Evolutionary conservation across 768 basidiomycete genomes (phyloP).

Genomic region (Clavulina sp.): DNA sequence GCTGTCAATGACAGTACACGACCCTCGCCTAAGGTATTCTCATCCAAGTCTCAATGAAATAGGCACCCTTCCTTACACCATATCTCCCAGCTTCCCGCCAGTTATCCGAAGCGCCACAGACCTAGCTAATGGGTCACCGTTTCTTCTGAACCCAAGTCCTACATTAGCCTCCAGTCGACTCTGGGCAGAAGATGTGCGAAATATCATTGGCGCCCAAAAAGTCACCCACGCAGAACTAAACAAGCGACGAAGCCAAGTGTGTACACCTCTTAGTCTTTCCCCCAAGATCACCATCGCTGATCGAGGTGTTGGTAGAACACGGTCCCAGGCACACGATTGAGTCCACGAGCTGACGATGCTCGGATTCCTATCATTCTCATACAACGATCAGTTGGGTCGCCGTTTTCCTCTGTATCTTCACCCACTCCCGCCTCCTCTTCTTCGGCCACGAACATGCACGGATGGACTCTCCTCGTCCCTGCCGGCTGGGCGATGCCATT

Average conservation of each 20-base stretch:
- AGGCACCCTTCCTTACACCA: too few species aligned
- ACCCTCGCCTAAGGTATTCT: constrained; percentile 86
- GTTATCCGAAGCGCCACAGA: too few species aligned
- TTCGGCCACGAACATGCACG: constrained; percentile 34
- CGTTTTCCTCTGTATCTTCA: neutral
- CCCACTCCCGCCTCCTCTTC: constrained; percentile 13
- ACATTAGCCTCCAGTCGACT: constrained; percentile 47
- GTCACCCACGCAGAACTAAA: constrained; percentile 80
- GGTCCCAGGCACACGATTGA: constrained; percentile 59
- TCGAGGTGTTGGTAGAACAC: too few species aligned
- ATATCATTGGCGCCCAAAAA: constrained; percentile 37
- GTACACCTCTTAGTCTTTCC: too few species aligned
- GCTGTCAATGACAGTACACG: constrained; percentile 60
- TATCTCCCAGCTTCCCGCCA: constrained; percentile 26
- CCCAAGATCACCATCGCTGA: too few species aligned
- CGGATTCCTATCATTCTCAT: constrained; percentile 71
- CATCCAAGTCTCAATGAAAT: too few species aligned
- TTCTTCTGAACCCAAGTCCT: too few species aligned
- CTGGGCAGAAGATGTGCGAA: constrained; percentile 45
- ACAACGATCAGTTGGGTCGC: constrained; percentile 47
- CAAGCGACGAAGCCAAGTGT: constrained; percentile 55
- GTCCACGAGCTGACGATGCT: constrained; percentile 55
- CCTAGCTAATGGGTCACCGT: too few species aligned
- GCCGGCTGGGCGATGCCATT: constrained; percentile 86
- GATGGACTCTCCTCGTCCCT: constrained; percentile 79